Percentiles rank a stretch among this genome's conserved stretches.
phyloP scores from a whole-genome alignment of 306 rosid genomes.

The Rubus parviflorus region DNA sequence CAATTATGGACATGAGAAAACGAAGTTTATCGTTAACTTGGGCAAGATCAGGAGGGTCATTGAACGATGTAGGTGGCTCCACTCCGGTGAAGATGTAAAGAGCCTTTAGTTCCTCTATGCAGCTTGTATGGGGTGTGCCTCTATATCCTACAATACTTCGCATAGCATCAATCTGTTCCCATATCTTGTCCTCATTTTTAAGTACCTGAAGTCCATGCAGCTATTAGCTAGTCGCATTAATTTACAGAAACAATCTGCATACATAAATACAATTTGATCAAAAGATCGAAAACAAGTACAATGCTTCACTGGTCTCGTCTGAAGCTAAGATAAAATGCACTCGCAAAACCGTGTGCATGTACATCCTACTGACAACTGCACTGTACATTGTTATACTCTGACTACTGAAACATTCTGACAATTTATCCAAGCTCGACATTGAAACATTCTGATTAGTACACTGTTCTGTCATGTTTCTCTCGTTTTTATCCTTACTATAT shows the following conservation, averaged over 20 bases:
- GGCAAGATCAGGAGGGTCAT: constrained; percentile 31
- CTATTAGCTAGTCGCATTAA: neutral
- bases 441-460: neutral
- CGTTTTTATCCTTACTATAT: neutral
- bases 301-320: neutral
- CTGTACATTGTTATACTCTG: neutral
- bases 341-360: neutral
- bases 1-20: constrained; percentile 77
- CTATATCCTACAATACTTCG: constrained; percentile 61
- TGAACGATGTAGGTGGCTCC: constrained; percentile 50
- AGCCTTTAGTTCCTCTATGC: constrained; percentile 62
- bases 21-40: constrained; percentile 49
- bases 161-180: constrained; percentile 51
- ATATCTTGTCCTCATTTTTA: constrained; percentile 40
- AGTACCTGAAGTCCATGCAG: constrained; percentile 31
- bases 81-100: constrained; percentile 74
- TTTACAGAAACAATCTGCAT: neutral
- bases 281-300: neutral
- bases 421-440: neutral
- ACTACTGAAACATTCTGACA: neutral
- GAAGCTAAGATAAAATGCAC: neutral
- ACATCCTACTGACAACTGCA: neutral
- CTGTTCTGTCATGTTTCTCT: neutral
- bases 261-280: no score
- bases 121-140: constrained; percentile 37